phyloP scores from a whole-genome alignment of 2,329 filamentous ascomycete species.

The Cadophora luteo-olivacea region DNA sequence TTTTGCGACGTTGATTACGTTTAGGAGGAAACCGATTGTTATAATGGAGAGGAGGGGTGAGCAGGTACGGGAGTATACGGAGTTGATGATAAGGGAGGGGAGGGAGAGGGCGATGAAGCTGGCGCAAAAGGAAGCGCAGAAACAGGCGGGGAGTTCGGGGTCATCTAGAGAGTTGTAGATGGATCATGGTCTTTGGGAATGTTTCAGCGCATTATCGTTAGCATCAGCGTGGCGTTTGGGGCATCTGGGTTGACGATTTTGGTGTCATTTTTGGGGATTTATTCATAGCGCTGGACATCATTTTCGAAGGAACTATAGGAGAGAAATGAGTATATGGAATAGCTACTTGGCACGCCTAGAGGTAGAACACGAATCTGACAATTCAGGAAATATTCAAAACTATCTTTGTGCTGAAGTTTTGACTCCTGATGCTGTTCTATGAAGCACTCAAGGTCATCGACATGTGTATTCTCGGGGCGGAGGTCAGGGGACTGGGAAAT shows the following conservation, averaged over 20 bases:
- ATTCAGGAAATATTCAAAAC: too few relatives aligned
- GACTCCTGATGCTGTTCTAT: too few relatives aligned
- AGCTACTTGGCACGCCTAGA: too few relatives aligned
- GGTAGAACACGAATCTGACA: too few relatives aligned
- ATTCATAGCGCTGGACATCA: conserved; percentile 2
- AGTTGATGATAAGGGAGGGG: neutral
- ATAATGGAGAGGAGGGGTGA: conserved; percentile 23
- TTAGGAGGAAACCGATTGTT: conserved; percentile 20
- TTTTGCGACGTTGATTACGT: conserved; percentile 27
- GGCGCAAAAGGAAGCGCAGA: neutral
- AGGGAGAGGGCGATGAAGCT: conserved; percentile 3
- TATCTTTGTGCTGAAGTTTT: too few relatives aligned
- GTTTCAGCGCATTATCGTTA: neutral
- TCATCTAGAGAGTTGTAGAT: neutral
- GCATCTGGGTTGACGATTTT: neutral
- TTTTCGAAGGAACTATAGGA: neutral
- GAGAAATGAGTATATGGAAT: too few relatives aligned
- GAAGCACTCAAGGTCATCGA: too few relatives aligned
- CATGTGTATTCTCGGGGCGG: too few relatives aligned
- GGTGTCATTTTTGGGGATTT: neutral
- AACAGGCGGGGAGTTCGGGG: neutral
- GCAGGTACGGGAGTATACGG: conserved; percentile 23
- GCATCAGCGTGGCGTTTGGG: conserved; percentile 5
- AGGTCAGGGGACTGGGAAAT: too few relatives aligned
- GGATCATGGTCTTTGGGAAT: neutral